Conservation (phyloP, 2,329 filamentous ascomycete genomes). For the Fonsecaea pugnacius region DNA sequence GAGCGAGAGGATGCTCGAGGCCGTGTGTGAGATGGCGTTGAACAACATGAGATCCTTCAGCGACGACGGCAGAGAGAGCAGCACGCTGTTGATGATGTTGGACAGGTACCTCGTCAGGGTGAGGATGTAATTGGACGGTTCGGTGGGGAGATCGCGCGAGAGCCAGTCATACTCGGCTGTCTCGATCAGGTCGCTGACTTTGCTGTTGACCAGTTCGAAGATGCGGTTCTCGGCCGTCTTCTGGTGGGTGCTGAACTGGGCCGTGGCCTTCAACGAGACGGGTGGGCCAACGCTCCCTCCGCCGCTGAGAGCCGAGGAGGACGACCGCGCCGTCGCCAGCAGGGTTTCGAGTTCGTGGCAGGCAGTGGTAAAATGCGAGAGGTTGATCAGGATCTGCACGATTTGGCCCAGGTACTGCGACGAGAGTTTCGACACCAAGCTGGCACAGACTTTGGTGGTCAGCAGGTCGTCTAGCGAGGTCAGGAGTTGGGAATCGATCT, state of each 20-base stretch:
- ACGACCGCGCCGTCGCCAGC: slow-evolving; percentile 78
- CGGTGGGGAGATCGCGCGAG: slow-evolving; percentile 63
- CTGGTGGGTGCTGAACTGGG: slow-evolving; percentile 85
- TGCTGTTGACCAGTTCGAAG: slow-evolving; percentile 97
- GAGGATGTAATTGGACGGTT: slow-evolving; percentile 92
- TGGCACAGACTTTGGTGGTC: slow-evolving; percentile 86
- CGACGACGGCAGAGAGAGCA: slow-evolving; percentile 88
- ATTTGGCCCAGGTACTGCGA: slow-evolving; percentile 97
- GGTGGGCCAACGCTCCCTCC: slow-evolving; percentile 56
- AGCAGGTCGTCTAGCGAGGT: slow-evolving; percentile 93
- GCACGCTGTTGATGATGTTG: slow-evolving; percentile 94
- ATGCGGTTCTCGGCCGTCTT: slow-evolving; percentile 97
- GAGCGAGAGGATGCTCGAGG: slow-evolving; percentile 74
- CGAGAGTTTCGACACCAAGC: slow-evolving; percentile 81
- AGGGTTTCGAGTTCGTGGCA: slow-evolving; percentile 87
- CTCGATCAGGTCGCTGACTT: slow-evolving; percentile 96
- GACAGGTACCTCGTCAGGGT: slow-evolving; percentile 89
- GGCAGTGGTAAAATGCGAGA: slow-evolving; percentile 94
- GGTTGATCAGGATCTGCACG: slow-evolving; percentile 95
- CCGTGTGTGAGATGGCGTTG: slow-evolving; percentile 88
- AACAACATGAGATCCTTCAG: slow-evolving; percentile 99
- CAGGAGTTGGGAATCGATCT: slow-evolving; percentile 89
- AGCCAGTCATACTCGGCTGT: slow-evolving; percentile 96
- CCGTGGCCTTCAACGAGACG: slow-evolving; percentile 64
- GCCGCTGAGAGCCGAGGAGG: slow-evolving; percentile 48